These are phyloP conservation scores for Skeletonema costatum DNA, from an alignment of 108 stramenopile species.

Conservation along the genomic window DNA sequence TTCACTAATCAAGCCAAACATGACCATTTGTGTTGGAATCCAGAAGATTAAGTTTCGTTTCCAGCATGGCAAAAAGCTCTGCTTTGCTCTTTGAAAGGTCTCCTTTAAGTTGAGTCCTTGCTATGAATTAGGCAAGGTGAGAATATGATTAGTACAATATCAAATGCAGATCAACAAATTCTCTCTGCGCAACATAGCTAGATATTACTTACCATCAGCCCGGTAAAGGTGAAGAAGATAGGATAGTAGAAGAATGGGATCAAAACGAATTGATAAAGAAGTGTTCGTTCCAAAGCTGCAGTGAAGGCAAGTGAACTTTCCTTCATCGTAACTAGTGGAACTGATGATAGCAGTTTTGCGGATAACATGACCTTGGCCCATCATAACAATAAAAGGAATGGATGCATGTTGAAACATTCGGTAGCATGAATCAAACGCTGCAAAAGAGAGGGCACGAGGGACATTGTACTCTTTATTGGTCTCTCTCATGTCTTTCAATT, in stretches of 20 bases:
- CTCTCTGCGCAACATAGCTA: too few relatives aligned
- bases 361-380: constrained; percentile 47
- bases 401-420: constrained; percentile 47
- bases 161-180: too few relatives aligned
- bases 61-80: constrained; percentile 57
- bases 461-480: constrained; percentile 36
- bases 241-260: constrained; percentile 59
- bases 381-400: constrained; percentile 39
- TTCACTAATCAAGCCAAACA: constrained; percentile 60
- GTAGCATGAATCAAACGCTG: constrained; percentile 56
- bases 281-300: constrained; percentile 61
- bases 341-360: constrained; percentile 2
- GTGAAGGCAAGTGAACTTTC: constrained; percentile 2
- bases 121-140: too few relatives aligned
- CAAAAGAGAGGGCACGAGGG: constrained; percentile 51
- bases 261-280: constrained; percentile 53
- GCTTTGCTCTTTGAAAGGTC: constrained; percentile 46
- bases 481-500: constrained; percentile 8
- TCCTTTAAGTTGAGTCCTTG: constrained; percentile 46
- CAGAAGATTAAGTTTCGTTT: constrained; percentile 60
- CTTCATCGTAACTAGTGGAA: constrained; percentile 1
- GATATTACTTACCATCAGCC: constrained; percentile 4
- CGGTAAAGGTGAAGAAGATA: constrained; percentile 68
- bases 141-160: too few relatives aligned
- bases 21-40: constrained; percentile 67